phyloP scores from a whole-genome alignment of 352 stramenopile species.

The Phytophthora hibernalis region DNA sequence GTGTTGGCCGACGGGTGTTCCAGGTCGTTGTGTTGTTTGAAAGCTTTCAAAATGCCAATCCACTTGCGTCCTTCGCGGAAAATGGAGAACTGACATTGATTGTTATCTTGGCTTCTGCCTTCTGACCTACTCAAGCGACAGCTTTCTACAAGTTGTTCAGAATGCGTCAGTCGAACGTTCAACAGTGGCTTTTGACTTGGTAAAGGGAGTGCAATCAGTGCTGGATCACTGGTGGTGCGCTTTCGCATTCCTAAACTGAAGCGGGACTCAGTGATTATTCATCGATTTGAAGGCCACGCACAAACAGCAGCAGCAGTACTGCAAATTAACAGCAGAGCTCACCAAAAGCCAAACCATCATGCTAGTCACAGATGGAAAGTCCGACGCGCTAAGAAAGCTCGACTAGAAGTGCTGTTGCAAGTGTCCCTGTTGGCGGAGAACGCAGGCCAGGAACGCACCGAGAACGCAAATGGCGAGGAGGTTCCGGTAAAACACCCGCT shows the following conservation, averaged over 20 bases:
- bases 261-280: constrained; percentile 14
- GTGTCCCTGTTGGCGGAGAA: constrained; percentile 8
- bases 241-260: constrained; percentile 14
- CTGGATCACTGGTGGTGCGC: neutral
- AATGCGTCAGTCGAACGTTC: neutral
- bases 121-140: too few species aligned
- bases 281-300: constrained; percentile 6
- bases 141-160: neutral
- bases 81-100: too few species aligned
- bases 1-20: too few species aligned
- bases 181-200: constrained; percentile 7
- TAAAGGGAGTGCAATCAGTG: neutral
- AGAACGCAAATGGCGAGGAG: constrained; percentile 14
- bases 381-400: constrained; percentile 10
- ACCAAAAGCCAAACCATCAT: neutral
- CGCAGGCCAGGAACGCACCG: neutral
- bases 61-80: neutral
- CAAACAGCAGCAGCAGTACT: neutral
- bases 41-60: too few species aligned
- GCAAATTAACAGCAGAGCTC: constrained; percentile 5
- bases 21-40: too few species aligned
- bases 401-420: constrained; percentile 7
- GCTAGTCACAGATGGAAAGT: constrained; percentile 1
- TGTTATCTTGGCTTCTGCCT: too few species aligned
- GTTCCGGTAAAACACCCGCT: constrained; percentile 21